Conservation (phyloP, 2,329 filamentous ascomycete genomes). For the Alternaria sp. region DNA sequence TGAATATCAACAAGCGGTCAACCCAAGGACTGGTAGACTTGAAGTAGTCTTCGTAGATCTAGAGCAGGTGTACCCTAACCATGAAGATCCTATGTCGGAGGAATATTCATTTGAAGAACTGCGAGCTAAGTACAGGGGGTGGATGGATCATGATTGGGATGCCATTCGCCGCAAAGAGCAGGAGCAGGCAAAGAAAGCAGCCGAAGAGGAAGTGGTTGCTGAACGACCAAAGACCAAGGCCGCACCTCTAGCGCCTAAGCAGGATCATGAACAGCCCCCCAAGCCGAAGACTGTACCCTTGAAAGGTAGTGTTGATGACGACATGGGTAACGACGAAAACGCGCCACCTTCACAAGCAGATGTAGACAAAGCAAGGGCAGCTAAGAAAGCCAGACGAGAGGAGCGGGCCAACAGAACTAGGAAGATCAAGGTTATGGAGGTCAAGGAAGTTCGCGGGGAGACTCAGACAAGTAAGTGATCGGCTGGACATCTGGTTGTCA, state of each 20-base stretch:
- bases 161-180: slow-evolving; percentile 42
- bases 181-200: slow-evolving; percentile 37
- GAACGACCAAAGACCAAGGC: slow-evolving; percentile 24
- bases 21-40: slow-evolving; percentile 81
- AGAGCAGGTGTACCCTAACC: slow-evolving; percentile 82
- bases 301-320: slow-evolving; percentile 47
- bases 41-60: slow-evolving; percentile 91
- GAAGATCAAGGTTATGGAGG: slow-evolving; percentile 78
- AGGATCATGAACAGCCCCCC: slow-evolving; percentile 24
- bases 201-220: slow-evolving; percentile 24
- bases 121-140: slow-evolving; percentile 78
- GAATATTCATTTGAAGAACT: slow-evolving; percentile 95
- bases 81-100: slow-evolving; percentile 69
- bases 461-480: slow-evolving; percentile 83
- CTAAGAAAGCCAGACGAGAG: slow-evolving; percentile 58
- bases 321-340: slow-evolving; percentile 57
- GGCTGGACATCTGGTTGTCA: no score
- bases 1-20: slow-evolving; percentile 82
- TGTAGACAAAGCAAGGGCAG: slow-evolving; percentile 66
- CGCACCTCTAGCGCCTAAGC: slow-evolving; percentile 28
- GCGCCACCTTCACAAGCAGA: slow-evolving; percentile 57
- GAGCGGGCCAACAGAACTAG: slow-evolving; percentile 60
- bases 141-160: slow-evolving; percentile 65
- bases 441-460: slow-evolving; percentile 72
- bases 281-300: slow-evolving; percentile 43